Percentiles rank a stretch among this genome's conserved stretches.
Evolutionary conservation across 441 rosid genomes (phyloP).

Genomic region (Kokia cookei): DNA sequence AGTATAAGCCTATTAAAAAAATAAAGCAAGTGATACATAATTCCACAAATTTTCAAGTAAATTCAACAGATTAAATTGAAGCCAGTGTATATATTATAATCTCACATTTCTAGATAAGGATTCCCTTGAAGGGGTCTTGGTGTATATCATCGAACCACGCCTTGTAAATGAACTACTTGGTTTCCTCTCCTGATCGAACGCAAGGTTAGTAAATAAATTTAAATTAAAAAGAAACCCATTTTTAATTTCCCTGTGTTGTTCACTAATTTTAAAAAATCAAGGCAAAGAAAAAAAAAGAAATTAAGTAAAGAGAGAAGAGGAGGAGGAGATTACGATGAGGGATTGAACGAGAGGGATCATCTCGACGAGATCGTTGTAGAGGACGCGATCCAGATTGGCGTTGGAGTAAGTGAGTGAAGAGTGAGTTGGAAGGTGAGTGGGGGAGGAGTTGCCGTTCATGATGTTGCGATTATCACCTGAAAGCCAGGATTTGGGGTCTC

Average conservation of each 20-base stretch:
- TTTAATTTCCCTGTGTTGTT: not conserved
- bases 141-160: conserved; percentile 80
- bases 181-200: conserved; percentile 52
- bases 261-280: not conserved
- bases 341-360: conserved; percentile 88
- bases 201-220: not conserved
- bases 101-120: conserved; percentile 54
- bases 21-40: not conserved
- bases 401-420: conserved; percentile 20
- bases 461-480: conserved; percentile 23
- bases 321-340: conserved; percentile 52
- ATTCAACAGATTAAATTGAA: not conserved
- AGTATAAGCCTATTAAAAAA: not conserved
- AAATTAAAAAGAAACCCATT: not conserved
- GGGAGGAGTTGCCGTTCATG: conserved; percentile 21
- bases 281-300: not conserved
- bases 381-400: conserved; percentile 64
- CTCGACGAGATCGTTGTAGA: conserved; percentile 80
- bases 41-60: not conserved
- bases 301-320: not conserved
- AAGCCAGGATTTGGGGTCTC: conserved; percentile 66
- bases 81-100: not conserved
- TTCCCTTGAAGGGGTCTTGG: conserved; percentile 90
- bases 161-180: conserved; percentile 68
- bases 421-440: conserved; percentile 27